Base-by-base conservation (phyloP, 768 basidiomycete genomes). In the Rubroboletus pulcherrimus region DNA sequence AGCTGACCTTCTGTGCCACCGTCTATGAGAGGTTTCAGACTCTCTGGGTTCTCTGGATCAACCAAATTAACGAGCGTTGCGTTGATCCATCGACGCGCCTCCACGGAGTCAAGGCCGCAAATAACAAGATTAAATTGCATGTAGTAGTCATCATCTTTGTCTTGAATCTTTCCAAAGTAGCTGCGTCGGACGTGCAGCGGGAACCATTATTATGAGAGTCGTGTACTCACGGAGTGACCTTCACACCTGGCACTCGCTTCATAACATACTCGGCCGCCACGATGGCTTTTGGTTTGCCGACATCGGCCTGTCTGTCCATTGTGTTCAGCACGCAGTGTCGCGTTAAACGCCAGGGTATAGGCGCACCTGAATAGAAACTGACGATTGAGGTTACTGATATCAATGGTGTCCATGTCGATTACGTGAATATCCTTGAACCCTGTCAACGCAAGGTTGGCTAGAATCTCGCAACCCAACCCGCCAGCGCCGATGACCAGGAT, bases 401-500 rank as follows among this genome's bases (percentile, higher is more conserved):
- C 96, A 70, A 98, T 99, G 15, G 96, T 98, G 78, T 99, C 96
- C 95, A 99, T 98, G 78, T 99, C 97, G 69, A 99, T 98, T 57
- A 99, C 95, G 78, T 98, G 93, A 62, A 98, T 97, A 66, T 98
- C 91, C 73, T 89, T 91, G 85, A 98, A 99, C 26, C 97, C 97
- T 43, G 92, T 89, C 62, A 98, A 74, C 24, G 97, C 96, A 48
- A 99, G 82, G 73, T 98, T 97, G 56, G 95, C 91, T 40, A 99
- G 79, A 62, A 98, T 98, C 78, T 99, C 97, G 73, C 90, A 99
- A 11, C 97, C 97, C 40, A 99, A 77, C 53, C 97, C 97, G 34
- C 97, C 97, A 30, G 97, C 97, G 33, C 97, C 97, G 65, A 99
- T 98, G 60, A 98, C 96, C 41, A 98, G 83, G 63, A 98, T 89